phyloP scores from a whole-genome alignment of 192 early-diverging fungal species.

The Glomus cerebriforme region DNA sequence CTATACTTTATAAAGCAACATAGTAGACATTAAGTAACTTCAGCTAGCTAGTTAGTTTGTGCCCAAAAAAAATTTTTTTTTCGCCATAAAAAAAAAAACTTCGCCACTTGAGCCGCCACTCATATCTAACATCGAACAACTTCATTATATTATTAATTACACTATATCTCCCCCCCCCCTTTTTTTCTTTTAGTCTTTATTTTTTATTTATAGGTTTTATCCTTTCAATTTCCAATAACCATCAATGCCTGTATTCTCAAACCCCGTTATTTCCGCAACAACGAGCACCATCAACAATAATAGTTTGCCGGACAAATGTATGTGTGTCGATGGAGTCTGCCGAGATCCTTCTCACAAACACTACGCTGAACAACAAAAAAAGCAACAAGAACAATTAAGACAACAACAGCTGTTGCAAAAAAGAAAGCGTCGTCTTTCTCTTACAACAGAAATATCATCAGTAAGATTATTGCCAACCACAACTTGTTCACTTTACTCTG shows the following conservation, averaged over 20 bases:
- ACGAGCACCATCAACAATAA: constrained; percentile 13
- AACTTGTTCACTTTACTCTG: constrained; percentile 58
- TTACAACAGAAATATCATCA: constrained; percentile 29
- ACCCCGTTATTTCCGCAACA: neutral
- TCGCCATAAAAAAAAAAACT: constrained; percentile 19
- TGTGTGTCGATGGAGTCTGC: constrained; percentile 30
- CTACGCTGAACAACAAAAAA: constrained; percentile 26
- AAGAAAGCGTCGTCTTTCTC: constrained; percentile 17
- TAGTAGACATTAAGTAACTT: neutral
- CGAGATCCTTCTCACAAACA: constrained; percentile 29
- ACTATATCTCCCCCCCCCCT: too few species aligned
- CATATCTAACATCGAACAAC: neutral
- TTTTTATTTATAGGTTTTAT: neutral
- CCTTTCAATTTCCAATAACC: neutral
- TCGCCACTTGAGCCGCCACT: constrained; percentile 9
- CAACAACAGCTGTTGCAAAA: constrained; percentile 25
- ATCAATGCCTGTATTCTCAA: constrained; percentile 23
- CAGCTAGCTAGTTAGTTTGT: neutral
- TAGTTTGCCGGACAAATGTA: constrained; percentile 27
- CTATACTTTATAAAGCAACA: neutral
- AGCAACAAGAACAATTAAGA: constrained; percentile 21
- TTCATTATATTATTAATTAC: neutral
- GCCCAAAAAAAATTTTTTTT: neutral
- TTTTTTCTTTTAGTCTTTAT: neutral
- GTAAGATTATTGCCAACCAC: constrained; percentile 35